Conservation (phyloP, 345 rosid genomes). For the Angophora floribunda region DNA sequence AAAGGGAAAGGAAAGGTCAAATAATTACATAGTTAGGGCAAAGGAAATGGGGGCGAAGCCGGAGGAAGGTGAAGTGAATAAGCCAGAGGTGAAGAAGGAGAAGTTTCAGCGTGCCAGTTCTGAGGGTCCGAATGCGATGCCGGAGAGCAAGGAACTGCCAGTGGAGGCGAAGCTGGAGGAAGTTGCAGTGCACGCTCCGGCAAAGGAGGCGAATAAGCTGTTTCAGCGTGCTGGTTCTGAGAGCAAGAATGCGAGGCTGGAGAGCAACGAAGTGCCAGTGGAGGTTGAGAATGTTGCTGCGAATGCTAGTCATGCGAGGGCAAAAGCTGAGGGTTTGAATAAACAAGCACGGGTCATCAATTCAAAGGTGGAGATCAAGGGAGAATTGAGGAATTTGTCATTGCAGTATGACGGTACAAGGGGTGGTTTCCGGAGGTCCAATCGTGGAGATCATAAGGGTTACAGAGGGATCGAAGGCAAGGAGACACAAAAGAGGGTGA, state of each 20-base stretch:
- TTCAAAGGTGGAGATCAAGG: background rate
- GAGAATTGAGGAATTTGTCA: background rate
- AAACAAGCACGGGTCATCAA: background rate
- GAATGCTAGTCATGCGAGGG: background rate
- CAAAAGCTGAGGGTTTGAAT: background rate
- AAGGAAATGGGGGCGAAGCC: background rate
- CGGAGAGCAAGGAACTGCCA: background rate
- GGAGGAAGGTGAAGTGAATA: background rate
- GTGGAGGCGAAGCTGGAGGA: background rate
- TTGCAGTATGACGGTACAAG: background rate
- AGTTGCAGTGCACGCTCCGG: background rate
- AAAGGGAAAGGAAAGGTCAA: background rate
- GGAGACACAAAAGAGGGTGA: background rate
- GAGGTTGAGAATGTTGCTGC: background rate
- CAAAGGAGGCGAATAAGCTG: background rate
- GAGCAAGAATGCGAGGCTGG: background rate
- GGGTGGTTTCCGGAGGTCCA: background rate
- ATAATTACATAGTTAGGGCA: background rate
- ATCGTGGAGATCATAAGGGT: background rate
- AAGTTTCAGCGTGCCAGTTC: background rate
- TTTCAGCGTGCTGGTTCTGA: background rate
- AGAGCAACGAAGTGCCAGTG: background rate
- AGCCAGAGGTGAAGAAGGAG: background rate
- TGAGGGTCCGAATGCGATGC: background rate
- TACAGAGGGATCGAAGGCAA: background rate